Base-by-base conservation (phyloP, 2,329 filamentous ascomycete genomes). In the Calonectria naviculata region DNA sequence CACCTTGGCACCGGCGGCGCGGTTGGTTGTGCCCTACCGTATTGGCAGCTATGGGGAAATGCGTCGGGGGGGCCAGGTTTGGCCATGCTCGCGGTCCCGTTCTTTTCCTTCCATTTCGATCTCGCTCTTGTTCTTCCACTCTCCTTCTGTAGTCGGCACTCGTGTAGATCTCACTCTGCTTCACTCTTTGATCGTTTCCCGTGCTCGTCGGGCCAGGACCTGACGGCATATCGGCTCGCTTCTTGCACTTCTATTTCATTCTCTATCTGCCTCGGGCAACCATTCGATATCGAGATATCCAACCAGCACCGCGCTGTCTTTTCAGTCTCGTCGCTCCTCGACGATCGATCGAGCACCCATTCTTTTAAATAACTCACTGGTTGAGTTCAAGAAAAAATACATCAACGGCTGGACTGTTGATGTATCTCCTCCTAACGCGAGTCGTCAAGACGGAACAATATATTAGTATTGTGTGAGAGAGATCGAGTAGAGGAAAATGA, bases 401-500 rank as follows among this genome's bases (percentile, higher is more conserved):
- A 67, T 47, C 72, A 72, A 76, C 73, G 73, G 78, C 78, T 78
- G 78, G 76, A 78, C 76, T 78, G 78, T 78, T 78, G 66, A 29
- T 60, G 13, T 73, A 62, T 66, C 73, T 65, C 61, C 68, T 46
- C 34, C 3, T 13, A 8, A 28, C 65, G 56, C 67, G n/a, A 74
- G 52, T 67, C 52, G 65, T 52, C 61, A 69, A 68, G 41, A n/a
- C 41, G 41, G 29, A 31, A 41, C 26, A 38, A 49, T 60, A 24
- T n/a, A 24, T 38, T 44, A 42, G n/a, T 24, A 62, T 65, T 56
- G 66, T 65, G 19, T 54, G 21, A 58, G 5, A 24, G n/a, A 28
- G 2, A 54, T 17, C 13, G 42, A 21, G n/a, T 42, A 31, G 19
- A 21, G 7, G 34, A 67, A 12, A 13, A 71, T 71, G 69, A 71